Percentiles rank a stretch among this genome's conserved stretches.
These are phyloP conservation scores for Phialophora verrucosa DNA, from an alignment of 2,329 filamentous ascomycete genomes.

Conservation along the genomic window DNA sequence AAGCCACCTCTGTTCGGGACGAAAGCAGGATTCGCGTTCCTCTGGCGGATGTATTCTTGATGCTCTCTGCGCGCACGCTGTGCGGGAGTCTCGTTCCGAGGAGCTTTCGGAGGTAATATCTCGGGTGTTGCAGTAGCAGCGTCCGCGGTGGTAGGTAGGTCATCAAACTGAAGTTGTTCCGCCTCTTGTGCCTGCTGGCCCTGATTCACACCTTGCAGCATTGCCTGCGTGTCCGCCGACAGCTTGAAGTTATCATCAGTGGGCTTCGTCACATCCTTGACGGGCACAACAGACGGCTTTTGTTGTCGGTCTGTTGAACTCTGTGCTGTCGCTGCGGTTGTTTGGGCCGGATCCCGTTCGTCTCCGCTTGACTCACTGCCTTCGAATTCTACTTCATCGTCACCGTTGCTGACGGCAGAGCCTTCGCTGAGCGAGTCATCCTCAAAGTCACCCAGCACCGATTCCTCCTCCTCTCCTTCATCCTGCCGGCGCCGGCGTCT, in stretches of 20 bases:
- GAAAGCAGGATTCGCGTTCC: constrained; percentile 88
- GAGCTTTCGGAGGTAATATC: constrained; percentile 42
- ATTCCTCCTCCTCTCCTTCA: constrained; percentile 57
- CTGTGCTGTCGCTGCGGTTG: constrained; percentile 3
- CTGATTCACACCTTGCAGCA: constrained; percentile 64
- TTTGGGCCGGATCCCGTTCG: constrained; percentile 48
- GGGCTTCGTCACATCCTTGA: background rate
- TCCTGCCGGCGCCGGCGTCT: constrained; percentile 53
- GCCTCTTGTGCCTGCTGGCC: constrained; percentile 48
- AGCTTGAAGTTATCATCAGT: constrained; percentile 19
- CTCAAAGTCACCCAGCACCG: constrained; percentile 57
- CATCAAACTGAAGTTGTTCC: constrained; percentile 60
- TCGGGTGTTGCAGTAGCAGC: background rate
- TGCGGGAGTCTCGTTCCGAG: constrained; percentile 62
- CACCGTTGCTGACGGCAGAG: constrained; percentile 62
- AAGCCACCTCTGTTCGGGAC: constrained; percentile 93
- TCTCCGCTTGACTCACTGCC: constrained; percentile 63
- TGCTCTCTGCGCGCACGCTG: constrained; percentile 82
- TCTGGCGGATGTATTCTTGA: constrained; percentile 85
- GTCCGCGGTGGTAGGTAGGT: constrained; percentile 39
- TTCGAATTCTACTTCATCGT: constrained; percentile 65
- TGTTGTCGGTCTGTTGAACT: background rate
- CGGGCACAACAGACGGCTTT: background rate
- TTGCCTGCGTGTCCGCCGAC: constrained; percentile 62
- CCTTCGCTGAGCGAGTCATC: constrained; percentile 69